These are phyloP conservation scores for Ceratocystis cubensis DNA, from an alignment of 2,329 filamentous ascomycete genomes.

Conservation along the genomic window DNA sequence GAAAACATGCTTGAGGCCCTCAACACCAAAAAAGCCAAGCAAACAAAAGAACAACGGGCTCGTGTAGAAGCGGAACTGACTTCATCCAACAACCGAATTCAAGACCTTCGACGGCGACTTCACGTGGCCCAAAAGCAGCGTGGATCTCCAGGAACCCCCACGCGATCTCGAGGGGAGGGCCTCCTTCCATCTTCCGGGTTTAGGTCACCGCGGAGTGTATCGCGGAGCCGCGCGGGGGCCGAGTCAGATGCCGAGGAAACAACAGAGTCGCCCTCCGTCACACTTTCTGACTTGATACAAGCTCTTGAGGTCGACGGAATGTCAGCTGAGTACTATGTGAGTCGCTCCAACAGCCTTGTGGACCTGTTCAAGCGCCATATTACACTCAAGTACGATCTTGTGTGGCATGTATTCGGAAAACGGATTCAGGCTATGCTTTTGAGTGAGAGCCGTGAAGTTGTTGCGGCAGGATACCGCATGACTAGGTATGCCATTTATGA, in stretches of 20 bases:
- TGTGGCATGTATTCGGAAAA: conserved; percentile 88
- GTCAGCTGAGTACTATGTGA: conserved; percentile 89
- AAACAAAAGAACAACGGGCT: conserved; percentile 72
- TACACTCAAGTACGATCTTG: conserved; percentile 88
- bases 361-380: conserved; percentile 90
- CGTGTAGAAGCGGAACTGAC: conserved; percentile 80
- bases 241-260: conserved; percentile 55
- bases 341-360: conserved; percentile 82
- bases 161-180: conserved; percentile 39
- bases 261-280: conserved; percentile 79
- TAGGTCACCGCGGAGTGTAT: conserved; percentile 45
- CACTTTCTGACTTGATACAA: conserved; percentile 79
- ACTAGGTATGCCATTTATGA: conserved; percentile 92
- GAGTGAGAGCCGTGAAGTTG: conserved; percentile 89
- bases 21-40: conserved; percentile 88
- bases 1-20: conserved; percentile 96
- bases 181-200: conserved; percentile 36
- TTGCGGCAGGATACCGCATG: conserved; percentile 86
- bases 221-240: conserved; percentile 41
- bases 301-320: conserved; percentile 79
- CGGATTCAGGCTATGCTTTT: conserved; percentile 92
- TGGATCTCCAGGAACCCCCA: conserved; percentile 38
- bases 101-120: conserved; percentile 47
- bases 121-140: conserved; percentile 45
- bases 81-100: conserved; percentile 65